A percentile compares a stretch with the other conserved stretches of the same genome.
Evolutionary conservation across 2,329 filamentous ascomycete genomes (phyloP).

Genomic region (Coniochaeta sp.): DNA sequence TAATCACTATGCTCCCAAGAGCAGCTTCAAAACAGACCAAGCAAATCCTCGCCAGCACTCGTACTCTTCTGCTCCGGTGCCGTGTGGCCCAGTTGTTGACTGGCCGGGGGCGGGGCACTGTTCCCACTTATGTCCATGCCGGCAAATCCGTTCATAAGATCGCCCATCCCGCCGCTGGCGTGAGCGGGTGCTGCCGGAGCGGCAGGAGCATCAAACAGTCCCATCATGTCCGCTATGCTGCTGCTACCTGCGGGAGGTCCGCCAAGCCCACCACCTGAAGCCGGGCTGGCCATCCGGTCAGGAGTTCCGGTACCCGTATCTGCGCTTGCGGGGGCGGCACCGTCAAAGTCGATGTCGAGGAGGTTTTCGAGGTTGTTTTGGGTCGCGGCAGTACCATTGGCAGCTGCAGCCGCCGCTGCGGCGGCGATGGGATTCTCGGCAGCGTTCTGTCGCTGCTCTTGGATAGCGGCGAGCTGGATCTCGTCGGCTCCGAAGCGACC

Average conservation of each 20-base stretch:
- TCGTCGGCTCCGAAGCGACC: constrained; percentile 90
- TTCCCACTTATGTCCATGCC: constrained; percentile 65
- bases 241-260: constrained; percentile 29
- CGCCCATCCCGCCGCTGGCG: constrained; percentile 55
- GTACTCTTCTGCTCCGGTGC: constrained; percentile 40
- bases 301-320: constrained; percentile 57
- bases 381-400: constrained; percentile 43
- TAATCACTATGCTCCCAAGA: neutral
- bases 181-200: constrained; percentile 30
- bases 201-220: constrained; percentile 60
- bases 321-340: constrained; percentile 80
- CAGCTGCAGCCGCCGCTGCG: constrained; percentile 63
- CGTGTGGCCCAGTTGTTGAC: constrained; percentile 32
- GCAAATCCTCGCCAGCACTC: constrained; percentile 50
- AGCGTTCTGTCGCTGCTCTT: constrained; percentile 88
- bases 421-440: constrained; percentile 92
- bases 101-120: constrained; percentile 57
- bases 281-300: constrained; percentile 59
- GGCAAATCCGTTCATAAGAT: constrained; percentile 85
- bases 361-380: constrained; percentile 87
- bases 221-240: constrained; percentile 57
- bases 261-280: constrained; percentile 17
- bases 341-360: constrained; percentile 66
- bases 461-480: constrained; percentile 90
- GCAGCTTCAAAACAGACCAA: constrained; percentile 42